Base-by-base conservation (phyloP, 495 filamentous ascomycete species). In the Penicillium cinerascens region DNA sequence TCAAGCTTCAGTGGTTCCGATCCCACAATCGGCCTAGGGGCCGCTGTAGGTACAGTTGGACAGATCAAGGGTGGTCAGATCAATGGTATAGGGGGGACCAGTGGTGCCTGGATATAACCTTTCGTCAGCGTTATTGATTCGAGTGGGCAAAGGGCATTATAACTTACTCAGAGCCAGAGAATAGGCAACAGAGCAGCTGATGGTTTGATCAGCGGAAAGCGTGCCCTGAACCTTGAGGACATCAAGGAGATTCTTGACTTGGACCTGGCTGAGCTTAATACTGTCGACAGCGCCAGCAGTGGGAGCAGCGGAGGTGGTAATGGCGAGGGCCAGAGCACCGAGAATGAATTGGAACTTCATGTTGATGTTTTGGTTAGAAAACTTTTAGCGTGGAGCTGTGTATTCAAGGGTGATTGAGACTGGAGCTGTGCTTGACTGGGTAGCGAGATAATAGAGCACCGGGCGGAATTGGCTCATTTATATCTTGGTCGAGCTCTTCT, bases 141-240 rank as follows among this genome's bases (percentile, higher is more conserved):
- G n/a, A n/a, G n/a, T n/a, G n/a, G n/a, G n/a, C n/a, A n/a, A n/a
- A n/a, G n/a, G n/a, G n/a, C n/a, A n/a, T n/a, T n/a, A n/a, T 18
- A 15, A 44, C 11, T 15, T 55, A 60, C 57, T 55, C 16, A 60
- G 45, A 6, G 57, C 36, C 3, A 60, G 45, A 6, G 49, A 50
- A 22, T 60, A 60, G 22, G 52, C 37, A 4, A 60, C 46, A 11
- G 35, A 42, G 52, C 57, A 60, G 18, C 29, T 49, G 27, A 60
- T 60, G 41, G 26, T 21, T 38, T 52, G 52, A 23, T 60, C 46
- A 18, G 48, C 35, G 33, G 47, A 41, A n/a, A 46, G 45, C 22
- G 6, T 38, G 16, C 18, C 29, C 2, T 42, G 20, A 18, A 4
- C 18, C 17, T 16, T 27, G 18, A 60, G 41, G 22, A 44, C 49